Evolutionary conservation across 2,329 filamentous ascomycete genomes (phyloP), one percentile per base, ranked within the genome.

Genomic region (Lachnellula willkommii): DNA sequence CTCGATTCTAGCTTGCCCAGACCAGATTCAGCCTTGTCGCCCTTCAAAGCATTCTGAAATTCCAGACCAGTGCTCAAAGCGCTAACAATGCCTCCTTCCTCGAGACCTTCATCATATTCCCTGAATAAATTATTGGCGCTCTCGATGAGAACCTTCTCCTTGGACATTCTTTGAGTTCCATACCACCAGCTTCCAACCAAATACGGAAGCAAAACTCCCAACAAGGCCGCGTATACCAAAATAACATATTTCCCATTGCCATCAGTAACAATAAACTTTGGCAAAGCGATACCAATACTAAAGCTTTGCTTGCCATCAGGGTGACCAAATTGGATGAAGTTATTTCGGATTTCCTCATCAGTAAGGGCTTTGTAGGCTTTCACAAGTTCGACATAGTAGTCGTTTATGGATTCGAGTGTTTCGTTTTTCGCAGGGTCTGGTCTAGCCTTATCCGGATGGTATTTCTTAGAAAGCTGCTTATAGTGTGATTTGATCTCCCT

Each of bases 131-230:
- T 92, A 72, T 95, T 95, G 65, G 95, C 92, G 72, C 89, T 96
- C 70, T 94, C 90, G 70, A 96, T 87, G 54, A 96, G 79, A 26
- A 97, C 88, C 65, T 90, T 90, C 73, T 99, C 95, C 75, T 93
- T 95, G 39, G 94, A 97, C 73, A 89, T 84, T 66, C 87, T 84
- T 73, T 96, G 93, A 36, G 90, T 95, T 58, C 95, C 94, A 70
- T 99, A 99, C 94, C 94, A 99, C 94, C 94, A 99, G 57, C 88
- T 91, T 48, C 94, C 94, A 54, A 99, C 93, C 48, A 94, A 78
- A 71, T 95, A 99, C 2, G 94, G 94, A 52, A 99, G 78, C 58
- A 96, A 77, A 59, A 97, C 89, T 54, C 93, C 94, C 51, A 99
- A 84, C 40, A 97, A 80, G 36, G 87, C 74, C 39, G 90, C 92